Base-by-base conservation (phyloP, 164 flowering plant species). In the Santalum album region DNA sequence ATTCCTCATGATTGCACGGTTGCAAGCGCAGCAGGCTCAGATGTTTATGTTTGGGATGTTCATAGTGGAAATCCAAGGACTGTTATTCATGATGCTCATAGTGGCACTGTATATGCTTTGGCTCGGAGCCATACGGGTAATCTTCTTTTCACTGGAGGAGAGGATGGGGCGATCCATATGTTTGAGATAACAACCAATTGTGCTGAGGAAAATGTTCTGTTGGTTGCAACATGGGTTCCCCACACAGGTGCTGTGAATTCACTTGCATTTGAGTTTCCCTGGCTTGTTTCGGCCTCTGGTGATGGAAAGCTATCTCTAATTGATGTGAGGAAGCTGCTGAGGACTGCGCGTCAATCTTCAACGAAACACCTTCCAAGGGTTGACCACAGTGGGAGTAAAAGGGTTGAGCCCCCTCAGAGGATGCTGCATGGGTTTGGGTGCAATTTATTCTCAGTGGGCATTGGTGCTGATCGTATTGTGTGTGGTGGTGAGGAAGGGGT, bases 221-320 rank as follows among this genome's bases (percentile, higher is more conserved):
- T 51, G 22, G 71, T 83, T 17, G 95, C 92, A 18, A 69, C 82
- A 25, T 91, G 95, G 95, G 65, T 61, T 60, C 89, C 96, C 56
- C 98, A 91, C 58, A 47, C 79, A 0, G 86, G 87, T n/a, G 67
- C 90, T 48, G 86, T 88, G 26, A 23, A 76, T 45, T 82, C 96
- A 15, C 84, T 91, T 51, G 81, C 92, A 14, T 91, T 91, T 64
- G 98, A 88, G 79, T 88, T 82, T 63, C 98, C 98, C 11, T 91
- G 96, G 96, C 86, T 91, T 60, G 88, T 86, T 26, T 91, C 96
- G 20, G 84, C 92, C 40, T 86, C 98, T 15, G 67, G 77, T 54
- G 98, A 91, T 64, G 96, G 98, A 34, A 84, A 75, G 52, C 67
- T 91, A 19, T 71, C 95, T 17, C 75, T 92, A 43, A 83, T 83